phyloP scores from a whole-genome alignment of 129 eudicot species.

The Pittosporum tobira region DNA sequence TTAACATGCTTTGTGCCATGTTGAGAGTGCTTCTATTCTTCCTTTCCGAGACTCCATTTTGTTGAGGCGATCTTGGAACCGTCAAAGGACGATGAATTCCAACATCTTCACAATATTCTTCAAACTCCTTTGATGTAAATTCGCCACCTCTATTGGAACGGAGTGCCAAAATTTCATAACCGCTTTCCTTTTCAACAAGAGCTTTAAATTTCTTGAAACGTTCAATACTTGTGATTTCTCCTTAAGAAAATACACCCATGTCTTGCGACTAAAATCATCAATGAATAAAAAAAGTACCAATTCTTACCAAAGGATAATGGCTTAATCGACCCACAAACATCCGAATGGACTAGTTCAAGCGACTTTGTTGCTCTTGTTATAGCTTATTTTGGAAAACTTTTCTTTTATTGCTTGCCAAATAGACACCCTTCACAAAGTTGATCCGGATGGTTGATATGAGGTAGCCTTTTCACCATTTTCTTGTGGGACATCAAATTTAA shows the following conservation, averaged over 20 bases:
- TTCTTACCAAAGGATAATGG: neutral
- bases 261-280: constrained; percentile 2
- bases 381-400: neutral
- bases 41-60: constrained; percentile 4
- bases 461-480: constrained; percentile 8
- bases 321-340: constrained; percentile 7
- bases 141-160: constrained; percentile 5
- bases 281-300: neutral
- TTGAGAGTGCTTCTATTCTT: neutral
- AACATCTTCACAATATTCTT: neutral
- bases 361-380: neutral
- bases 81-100: neutral
- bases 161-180: neutral
- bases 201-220: neutral
- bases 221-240: neutral
- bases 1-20: neutral
- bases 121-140: neutral
- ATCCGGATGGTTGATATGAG: neutral
- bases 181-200: neutral
- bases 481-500: no score
- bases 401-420: neutral
- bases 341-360: neutral
- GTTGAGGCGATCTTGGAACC: no score
- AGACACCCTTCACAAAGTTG: constrained; percentile 16
- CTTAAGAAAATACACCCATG: constrained; percentile 1